A percentile compares a stretch with the other conserved stretches of the same genome.
Evolutionary conservation across 306 rosid species (phyloP).

Genomic region (Prunus padus): DNA sequence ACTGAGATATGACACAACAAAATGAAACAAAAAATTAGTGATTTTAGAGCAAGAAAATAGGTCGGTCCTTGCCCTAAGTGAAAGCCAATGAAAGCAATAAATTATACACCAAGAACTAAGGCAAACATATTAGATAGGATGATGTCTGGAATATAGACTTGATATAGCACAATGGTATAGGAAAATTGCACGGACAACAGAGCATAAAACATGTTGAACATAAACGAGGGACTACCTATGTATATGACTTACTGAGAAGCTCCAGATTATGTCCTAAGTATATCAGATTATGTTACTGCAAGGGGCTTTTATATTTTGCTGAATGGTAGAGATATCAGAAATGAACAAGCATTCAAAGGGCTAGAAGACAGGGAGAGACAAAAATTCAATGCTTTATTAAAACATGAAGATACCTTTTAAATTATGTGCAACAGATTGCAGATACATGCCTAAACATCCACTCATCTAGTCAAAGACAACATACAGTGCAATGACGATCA

Average conservation of each 20-base stretch:
- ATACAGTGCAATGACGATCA: constrained; percentile 3
- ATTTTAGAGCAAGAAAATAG: too few species aligned
- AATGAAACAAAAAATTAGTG: too few species aligned
- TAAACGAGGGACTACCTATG: neutral
- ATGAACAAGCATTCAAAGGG: neutral
- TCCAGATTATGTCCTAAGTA: neutral
- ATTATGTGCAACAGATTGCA: constrained; percentile 23
- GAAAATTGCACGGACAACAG: neutral
- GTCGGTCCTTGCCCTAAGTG: too few species aligned
- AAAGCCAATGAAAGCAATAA: neutral
- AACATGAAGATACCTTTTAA: neutral
- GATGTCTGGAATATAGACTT: neutral
- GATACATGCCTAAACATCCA: constrained; percentile 18
- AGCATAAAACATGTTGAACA: neutral
- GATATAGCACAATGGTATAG: neutral
- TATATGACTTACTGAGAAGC: neutral
- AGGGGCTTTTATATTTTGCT: neutral
- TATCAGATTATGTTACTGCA: neutral
- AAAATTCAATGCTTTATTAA: constrained; percentile 14
- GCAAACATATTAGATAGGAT: neutral
- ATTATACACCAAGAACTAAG: neutral
- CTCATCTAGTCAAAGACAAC: constrained; percentile 2
- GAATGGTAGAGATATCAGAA: neutral
- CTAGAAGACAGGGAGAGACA: constrained; percentile 8
- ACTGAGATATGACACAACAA: neutral